Evolutionary conservation across 306 rosid genomes (phyloP).

Genomic region (Vigna reflexopilosa): DNA sequence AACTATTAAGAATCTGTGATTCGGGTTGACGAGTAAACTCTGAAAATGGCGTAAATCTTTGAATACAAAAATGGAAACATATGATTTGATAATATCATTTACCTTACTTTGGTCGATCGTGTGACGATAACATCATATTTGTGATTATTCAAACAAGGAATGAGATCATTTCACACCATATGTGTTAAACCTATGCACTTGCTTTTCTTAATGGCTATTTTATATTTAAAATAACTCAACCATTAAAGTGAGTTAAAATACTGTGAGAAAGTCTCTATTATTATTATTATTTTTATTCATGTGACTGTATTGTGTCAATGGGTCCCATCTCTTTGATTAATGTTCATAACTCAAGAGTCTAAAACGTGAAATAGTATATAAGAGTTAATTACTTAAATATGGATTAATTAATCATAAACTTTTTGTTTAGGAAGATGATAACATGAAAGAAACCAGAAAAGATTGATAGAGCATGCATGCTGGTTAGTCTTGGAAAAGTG

Average conservation of each 20-base stretch:
- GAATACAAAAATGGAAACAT: neutral
- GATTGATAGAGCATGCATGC: constrained; percentile 27
- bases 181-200: neutral
- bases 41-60: neutral
- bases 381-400: too few species aligned
- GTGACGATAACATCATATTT: neutral
- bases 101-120: too few species aligned
- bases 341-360: too few species aligned
- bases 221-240: too few species aligned
- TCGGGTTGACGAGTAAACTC: neutral
- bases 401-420: neutral
- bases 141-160: neutral
- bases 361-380: too few species aligned
- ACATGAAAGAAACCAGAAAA: constrained; percentile 17
- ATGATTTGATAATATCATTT: neutral
- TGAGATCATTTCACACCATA: neutral
- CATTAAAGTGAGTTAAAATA: too few species aligned
- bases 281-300: too few species aligned
- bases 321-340: too few species aligned
- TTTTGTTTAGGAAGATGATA: neutral
- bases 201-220: too few species aligned
- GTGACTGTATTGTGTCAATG: too few species aligned
- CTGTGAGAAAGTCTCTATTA: too few species aligned
- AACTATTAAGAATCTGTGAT: neutral
- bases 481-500: constrained; percentile 40